Conservation (phyloP, 2,329 filamentous ascomycete species). For the Aspergillus tanneri region DNA sequence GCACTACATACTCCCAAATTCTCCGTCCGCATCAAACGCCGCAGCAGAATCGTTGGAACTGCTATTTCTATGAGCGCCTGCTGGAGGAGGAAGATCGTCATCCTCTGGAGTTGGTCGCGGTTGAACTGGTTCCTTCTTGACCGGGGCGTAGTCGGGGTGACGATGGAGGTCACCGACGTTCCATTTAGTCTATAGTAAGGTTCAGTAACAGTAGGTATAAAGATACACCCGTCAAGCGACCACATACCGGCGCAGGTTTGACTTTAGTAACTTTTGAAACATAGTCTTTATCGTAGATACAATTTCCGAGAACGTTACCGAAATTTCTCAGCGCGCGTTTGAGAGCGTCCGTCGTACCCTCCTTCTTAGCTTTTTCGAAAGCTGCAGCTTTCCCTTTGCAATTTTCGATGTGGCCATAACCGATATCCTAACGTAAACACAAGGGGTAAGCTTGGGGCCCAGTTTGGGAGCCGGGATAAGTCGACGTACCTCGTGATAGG, state of each 20-base stretch:
- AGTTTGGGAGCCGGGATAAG: background rate
- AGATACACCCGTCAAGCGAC: background rate
- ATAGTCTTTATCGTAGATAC: conserved; percentile 96
- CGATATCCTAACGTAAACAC: conserved; percentile 64
- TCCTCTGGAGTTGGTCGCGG: conserved; percentile 45
- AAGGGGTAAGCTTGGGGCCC: background rate
- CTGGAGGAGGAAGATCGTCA: conserved; percentile 45
- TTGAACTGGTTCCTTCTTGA: conserved; percentile 55
- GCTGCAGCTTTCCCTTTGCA: conserved; percentile 91
- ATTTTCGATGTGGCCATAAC: conserved; percentile 96
- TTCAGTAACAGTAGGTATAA: conserved; percentile 16
- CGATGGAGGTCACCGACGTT: conserved; percentile 77
- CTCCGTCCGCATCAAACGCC: conserved; percentile 41
- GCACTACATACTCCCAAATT: conserved; percentile 43
- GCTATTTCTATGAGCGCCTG: conserved; percentile 28
- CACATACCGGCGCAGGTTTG: conserved; percentile 65
- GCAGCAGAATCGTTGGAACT: conserved; percentile 28
- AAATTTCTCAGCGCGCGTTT: conserved; percentile 89
- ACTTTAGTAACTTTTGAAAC: conserved; percentile 85
- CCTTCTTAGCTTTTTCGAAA: conserved; percentile 98
- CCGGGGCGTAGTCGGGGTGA: conserved; percentile 67
- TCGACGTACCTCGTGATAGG: conserved; percentile 73
- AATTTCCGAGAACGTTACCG: conserved; percentile 96
- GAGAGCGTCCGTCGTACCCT: conserved; percentile 90
- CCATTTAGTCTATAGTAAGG: conserved; percentile 59